Evolutionary conservation across 306 rosid genomes (phyloP).

Genomic region (Cucurbita argyrosperma): DNA sequence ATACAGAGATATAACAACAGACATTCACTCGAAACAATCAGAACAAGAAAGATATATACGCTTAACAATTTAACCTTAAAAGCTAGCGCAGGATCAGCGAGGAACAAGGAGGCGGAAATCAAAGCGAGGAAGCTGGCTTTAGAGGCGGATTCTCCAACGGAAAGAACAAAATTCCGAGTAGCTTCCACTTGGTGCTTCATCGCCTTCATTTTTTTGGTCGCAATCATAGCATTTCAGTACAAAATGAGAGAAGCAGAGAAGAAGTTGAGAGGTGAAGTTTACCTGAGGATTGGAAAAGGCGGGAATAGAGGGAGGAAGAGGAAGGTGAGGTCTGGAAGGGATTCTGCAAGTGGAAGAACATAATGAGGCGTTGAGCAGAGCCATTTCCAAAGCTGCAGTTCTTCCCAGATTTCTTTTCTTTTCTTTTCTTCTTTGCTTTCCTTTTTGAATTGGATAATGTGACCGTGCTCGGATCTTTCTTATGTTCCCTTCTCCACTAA

Average conservation of each 20-base stretch:
- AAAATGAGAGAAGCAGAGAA: constrained; percentile 4
- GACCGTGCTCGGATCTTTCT: neutral
- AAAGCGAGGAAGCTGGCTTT: constrained; percentile 47
- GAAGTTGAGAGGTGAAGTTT: neutral
- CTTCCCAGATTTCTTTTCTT: neutral
- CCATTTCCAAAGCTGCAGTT: constrained; percentile 27
- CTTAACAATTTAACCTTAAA: constrained; percentile 36
- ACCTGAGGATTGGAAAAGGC: no score
- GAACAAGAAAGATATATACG: neutral
- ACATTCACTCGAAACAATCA: neutral
- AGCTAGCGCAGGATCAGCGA: constrained; percentile 67
- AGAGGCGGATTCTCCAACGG: constrained; percentile 31
- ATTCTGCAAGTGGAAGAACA: constrained; percentile 32
- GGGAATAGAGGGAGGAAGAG: constrained; percentile 4
- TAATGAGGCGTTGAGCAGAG: constrained; percentile 43
- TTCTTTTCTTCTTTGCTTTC: no score
- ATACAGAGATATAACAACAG: neutral
- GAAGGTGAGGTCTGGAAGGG: constrained; percentile 15
- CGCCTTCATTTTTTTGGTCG: neutral
- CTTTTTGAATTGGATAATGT: neutral
- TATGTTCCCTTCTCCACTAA: neutral
- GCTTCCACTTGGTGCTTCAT: constrained; percentile 20
- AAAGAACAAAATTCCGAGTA: constrained; percentile 15
- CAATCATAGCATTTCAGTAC: neutral
- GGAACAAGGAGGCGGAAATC: constrained; percentile 57